These are phyloP conservation scores for Penicillium odoratum DNA, from an alignment of 495 filamentous ascomycete genomes.

Conservation along the genomic window DNA sequence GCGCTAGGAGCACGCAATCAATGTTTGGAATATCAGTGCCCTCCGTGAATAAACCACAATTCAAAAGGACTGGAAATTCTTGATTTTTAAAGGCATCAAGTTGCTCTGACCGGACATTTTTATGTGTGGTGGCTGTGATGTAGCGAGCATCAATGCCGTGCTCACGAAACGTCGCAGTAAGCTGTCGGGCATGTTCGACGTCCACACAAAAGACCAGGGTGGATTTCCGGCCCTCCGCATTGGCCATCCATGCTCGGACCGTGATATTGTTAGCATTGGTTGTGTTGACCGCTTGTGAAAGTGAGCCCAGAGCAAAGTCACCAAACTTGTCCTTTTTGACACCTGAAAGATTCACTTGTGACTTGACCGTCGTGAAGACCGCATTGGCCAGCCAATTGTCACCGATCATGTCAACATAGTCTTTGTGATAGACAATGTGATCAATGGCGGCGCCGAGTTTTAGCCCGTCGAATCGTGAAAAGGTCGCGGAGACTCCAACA, in stretches of 20 bases:
- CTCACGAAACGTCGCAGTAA: slow-evolving; percentile 73
- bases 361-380: slow-evolving; percentile 88
- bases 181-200: slow-evolving; percentile 68
- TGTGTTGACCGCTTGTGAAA: slow-evolving; percentile 82
- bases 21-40: slow-evolving; percentile 97
- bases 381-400: slow-evolving; percentile 84
- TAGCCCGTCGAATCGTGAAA: slow-evolving; percentile 88
- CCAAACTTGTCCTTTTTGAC: slow-evolving; percentile 66
- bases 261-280: slow-evolving; percentile 74
- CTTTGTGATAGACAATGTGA: slow-evolving; percentile 95
- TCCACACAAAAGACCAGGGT: slow-evolving; percentile 95
- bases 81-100: slow-evolving; percentile 71
- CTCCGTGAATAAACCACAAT: slow-evolving; percentile 96
- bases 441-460: slow-evolving; percentile 85
- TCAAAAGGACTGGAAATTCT: slow-evolving; percentile 86
- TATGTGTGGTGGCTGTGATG: slow-evolving; percentile 76
- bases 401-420: slow-evolving; percentile 95
- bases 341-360: slow-evolving; percentile 69
- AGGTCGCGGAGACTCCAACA: slow-evolving; percentile 91
- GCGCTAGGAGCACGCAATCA: slow-evolving; percentile 85
- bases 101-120: slow-evolving; percentile 59
- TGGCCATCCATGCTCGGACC: slow-evolving; percentile 79
- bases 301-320: slow-evolving; percentile 72
- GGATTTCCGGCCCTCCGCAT: slow-evolving; percentile 70
- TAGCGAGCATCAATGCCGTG: slow-evolving; percentile 80